phyloP scores from a whole-genome alignment of 2,329 filamentous ascomycete genomes.

The Phialophora tarda region DNA sequence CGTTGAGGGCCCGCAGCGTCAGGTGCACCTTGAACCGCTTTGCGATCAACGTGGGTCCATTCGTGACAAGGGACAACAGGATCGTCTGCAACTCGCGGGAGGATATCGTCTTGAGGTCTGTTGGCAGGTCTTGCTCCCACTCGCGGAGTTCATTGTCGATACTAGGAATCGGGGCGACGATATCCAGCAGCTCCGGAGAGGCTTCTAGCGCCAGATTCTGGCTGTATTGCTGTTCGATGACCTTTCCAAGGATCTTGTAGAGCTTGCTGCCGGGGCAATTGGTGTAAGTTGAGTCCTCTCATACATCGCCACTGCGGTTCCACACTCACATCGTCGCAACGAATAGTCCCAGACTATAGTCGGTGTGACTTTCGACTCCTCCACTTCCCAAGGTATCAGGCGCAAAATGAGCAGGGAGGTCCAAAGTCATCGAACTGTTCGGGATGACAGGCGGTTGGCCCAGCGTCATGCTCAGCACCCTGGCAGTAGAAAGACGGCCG shows the following conservation, averaged over 20 bases:
- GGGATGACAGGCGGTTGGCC: background rate
- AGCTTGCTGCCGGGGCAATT: slow-evolving; percentile 8
- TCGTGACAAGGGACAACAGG: background rate
- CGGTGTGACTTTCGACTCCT: background rate
- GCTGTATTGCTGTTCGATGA: slow-evolving; percentile 17
- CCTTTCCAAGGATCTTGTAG: slow-evolving; percentile 12
- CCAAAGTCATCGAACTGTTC: background rate
- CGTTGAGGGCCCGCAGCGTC: slow-evolving; percentile 11
- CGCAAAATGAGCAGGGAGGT: background rate
- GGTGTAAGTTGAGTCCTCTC: no score
- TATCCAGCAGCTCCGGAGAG: slow-evolving; percentile 7
- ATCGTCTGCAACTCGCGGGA: background rate
- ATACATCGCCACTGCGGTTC: no score
- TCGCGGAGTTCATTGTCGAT: slow-evolving; percentile 18
- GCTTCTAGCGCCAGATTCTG: slow-evolving; percentile 10
- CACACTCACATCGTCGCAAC: slow-evolving; percentile 14
- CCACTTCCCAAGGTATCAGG: background rate
- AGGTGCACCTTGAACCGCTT: background rate
- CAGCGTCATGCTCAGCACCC: background rate
- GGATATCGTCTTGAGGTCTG: slow-evolving; percentile 6
- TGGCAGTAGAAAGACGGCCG: background rate
- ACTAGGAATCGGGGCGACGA: slow-evolving; percentile 7
- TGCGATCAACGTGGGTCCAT: background rate
- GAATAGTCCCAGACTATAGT: background rate
- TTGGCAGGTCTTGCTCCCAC: slow-evolving; percentile 4